Evolutionary conservation across 495 filamentous ascomycete species (phyloP).

Genomic region (Hyaloscypha bicolor): DNA sequence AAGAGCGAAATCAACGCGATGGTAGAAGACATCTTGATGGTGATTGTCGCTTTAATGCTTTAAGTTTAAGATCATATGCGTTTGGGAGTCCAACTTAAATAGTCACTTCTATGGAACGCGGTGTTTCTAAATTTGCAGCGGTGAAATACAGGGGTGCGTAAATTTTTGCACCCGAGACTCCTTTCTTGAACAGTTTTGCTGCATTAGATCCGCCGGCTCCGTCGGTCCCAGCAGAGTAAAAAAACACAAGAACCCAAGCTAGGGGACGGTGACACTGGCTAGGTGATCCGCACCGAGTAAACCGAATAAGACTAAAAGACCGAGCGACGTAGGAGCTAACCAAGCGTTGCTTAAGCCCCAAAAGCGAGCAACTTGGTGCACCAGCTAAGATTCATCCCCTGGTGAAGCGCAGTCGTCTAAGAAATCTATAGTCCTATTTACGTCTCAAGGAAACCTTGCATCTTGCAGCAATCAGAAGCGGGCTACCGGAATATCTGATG

Average conservation of each 20-base stretch:
- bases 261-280: background rate
- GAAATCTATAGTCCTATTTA: background rate
- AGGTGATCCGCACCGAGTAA: background rate
- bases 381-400: background rate
- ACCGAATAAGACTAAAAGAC: background rate
- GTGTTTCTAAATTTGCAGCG: too few species aligned
- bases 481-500: background rate
- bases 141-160: too few species aligned
- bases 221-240: background rate
- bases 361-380: too few species aligned
- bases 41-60: conserved; percentile 23
- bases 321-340: background rate
- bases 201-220: background rate
- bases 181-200: background rate
- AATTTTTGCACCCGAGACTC: background rate
- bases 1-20: conserved; percentile 30
- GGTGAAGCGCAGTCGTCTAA: background rate
- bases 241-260: background rate
- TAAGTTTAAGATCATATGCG: background rate
- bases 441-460: background rate
- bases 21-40: conserved; percentile 27
- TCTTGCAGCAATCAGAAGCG: background rate
- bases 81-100: background rate
- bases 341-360: too few species aligned
- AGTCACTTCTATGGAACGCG: background rate